Conservation (phyloP, 805 yeast genomes). For the Candida fluviatilis region DNA sequence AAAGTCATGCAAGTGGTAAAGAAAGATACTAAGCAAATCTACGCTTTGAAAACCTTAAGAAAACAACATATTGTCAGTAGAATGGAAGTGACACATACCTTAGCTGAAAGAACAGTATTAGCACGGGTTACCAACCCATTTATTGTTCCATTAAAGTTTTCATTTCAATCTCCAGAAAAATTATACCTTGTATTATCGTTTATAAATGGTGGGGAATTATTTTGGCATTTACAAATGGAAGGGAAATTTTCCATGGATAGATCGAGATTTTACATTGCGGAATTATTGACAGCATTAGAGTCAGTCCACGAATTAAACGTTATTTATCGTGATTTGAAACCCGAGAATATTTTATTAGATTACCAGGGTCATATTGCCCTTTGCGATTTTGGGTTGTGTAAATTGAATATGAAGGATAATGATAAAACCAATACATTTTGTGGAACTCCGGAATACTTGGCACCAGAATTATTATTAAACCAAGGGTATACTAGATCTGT, state of each 20-base stretch:
- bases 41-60: slow-evolving; percentile 90
- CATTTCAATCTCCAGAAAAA: slow-evolving; percentile 96
- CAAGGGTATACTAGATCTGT: slow-evolving; percentile 94
- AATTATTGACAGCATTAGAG: slow-evolving; percentile 87
- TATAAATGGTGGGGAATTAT: slow-evolving; percentile 95
- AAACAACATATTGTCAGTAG: slow-evolving; percentile 92
- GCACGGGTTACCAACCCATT: slow-evolving; percentile 93
- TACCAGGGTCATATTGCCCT: slow-evolving; percentile 97
- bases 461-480: slow-evolving; percentile 88
- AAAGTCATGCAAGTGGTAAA: slow-evolving; percentile 98
- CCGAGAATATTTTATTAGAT: slow-evolving; percentile 90
- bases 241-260: slow-evolving; percentile 87
- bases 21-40: slow-evolving; percentile 90
- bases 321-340: slow-evolving; percentile 92
- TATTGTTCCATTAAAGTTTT: slow-evolving; percentile 92
- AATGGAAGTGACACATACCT: slow-evolving; percentile 91
- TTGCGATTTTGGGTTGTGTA: slow-evolving; percentile 96
- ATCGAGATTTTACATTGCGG: slow-evolving; percentile 91
- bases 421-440: slow-evolving; percentile 92
- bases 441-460: slow-evolving; percentile 96
- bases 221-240: slow-evolving; percentile 88
- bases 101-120: slow-evolving; percentile 93
- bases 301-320: slow-evolving; percentile 87
- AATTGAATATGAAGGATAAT: slow-evolving; percentile 86
- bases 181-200: slow-evolving; percentile 85